These are phyloP conservation scores for Scutellaria baicalensis DNA, from an alignment of 257 asterid species.

Conservation along the genomic window DNA sequence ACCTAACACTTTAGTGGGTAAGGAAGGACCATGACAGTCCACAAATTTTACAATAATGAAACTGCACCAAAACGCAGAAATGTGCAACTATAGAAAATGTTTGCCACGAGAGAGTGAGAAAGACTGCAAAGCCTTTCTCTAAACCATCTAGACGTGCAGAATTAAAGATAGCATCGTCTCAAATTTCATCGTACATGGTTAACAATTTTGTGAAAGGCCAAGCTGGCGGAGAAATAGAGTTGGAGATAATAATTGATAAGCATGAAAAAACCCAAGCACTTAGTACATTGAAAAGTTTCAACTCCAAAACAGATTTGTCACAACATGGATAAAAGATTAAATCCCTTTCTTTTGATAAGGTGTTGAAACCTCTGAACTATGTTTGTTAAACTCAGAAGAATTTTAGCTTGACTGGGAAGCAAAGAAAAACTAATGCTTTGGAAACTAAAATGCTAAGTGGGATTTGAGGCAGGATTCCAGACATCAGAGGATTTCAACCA, in stretches of 20 bases:
- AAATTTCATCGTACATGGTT: not conserved
- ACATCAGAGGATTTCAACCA: not conserved
- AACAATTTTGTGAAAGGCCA: not conserved
- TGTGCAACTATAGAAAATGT: not conserved
- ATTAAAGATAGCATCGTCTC: not conserved
- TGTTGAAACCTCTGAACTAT: slow-evolving; percentile 1
- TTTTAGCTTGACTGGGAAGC: too few relatives aligned
- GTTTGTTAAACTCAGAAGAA: not conserved
- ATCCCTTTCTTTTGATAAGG: too few relatives aligned
- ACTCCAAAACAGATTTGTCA: not conserved
- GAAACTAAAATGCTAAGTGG: not conserved
- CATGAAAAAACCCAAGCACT: not conserved
- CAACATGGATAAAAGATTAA: too few relatives aligned
- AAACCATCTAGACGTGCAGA: not conserved
- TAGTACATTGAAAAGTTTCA: not conserved
- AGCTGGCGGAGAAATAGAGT: not conserved
- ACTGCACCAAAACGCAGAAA: not conserved
- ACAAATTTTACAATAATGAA: not conserved
- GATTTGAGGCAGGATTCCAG: not conserved
- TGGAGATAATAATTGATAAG: not conserved
- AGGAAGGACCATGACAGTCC: not conserved
- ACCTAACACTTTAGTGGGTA: not conserved
- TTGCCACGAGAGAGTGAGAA: not conserved
- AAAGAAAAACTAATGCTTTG: not conserved
- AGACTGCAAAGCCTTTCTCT: not conserved